Percentiles rank a stretch among this genome's conserved stretches.
Evolutionary conservation across 352 stramenopile species (phyloP).

Genomic region (Phytophthora citrophthora): DNA sequence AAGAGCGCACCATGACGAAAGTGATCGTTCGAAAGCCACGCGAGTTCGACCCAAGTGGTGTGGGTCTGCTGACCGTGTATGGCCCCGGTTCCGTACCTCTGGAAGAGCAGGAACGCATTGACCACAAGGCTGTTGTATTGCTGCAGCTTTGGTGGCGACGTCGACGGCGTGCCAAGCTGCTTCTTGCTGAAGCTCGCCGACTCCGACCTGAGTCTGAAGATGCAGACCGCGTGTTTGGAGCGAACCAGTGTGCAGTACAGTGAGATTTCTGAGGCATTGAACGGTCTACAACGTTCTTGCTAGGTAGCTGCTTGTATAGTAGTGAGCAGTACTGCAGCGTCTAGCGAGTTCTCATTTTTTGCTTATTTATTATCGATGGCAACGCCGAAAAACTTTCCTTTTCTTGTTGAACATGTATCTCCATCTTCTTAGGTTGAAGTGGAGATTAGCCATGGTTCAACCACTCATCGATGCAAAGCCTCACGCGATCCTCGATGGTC

Average conservation of each 20-base stretch:
- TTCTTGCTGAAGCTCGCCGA: conserved; percentile 68
- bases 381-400: conserved; percentile 8
- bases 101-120: conserved; percentile 89
- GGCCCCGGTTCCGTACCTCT: conserved; percentile 86
- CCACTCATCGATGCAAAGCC: conserved; percentile 23
- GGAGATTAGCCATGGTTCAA: conserved; percentile 21
- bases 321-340: conserved; percentile 29
- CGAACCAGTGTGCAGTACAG: conserved; percentile 40
- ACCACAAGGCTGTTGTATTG: conserved; percentile 79
- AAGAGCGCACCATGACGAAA: conserved; percentile 90
- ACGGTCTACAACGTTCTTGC: too few relatives aligned
- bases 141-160: conserved; percentile 88
- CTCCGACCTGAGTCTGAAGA: conserved; percentile 57
- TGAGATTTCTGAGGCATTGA: conserved; percentile 21
- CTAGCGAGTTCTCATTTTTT: conserved; percentile 23
- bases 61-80: conserved; percentile 85
- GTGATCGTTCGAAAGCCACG: conserved; percentile 85
- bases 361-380: conserved; percentile 33
- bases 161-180: conserved; percentile 60
- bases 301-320: conserved; percentile 35
- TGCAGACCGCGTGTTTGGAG: conserved; percentile 24
- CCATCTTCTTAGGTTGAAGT: background rate
- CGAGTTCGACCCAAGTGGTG: conserved; percentile 73
- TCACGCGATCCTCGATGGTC: conserved; percentile 9
- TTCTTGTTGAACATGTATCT: background rate